Evolutionary conservation across 345 rosid species (phyloP), one percentile per base, ranked within the genome.

Genomic region (Brassica nigra): DNA sequence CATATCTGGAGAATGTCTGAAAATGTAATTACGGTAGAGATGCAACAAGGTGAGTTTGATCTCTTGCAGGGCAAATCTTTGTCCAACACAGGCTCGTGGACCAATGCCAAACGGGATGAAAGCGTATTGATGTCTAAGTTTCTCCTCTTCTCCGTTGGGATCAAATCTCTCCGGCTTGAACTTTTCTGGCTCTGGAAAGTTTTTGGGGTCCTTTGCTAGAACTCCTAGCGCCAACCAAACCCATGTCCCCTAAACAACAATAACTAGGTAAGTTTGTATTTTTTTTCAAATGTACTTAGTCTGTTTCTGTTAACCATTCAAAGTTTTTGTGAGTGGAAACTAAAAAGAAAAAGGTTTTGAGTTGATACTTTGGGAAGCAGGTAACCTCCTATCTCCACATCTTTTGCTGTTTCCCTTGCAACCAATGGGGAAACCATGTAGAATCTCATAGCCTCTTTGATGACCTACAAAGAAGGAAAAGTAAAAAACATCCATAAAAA

Each of bases 151-250:
- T 0, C 94, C 83, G 12, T 86, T 82, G 3, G 90, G 96, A 83
- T 92, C 89, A 68, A 95, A 89, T 78, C 97, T 88, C 81, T 92
- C 94, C 3, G 95, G 99, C 84, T 68, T 89, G 83, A 90, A 95
- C 78, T 90, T 90, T 18, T 88, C 94, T 12, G 98, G 97, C 36
- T 92, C 89, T 0, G 94, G 91, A 86, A 92, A 92, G 83, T 95
- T 91, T 79, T 83, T 87, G 1, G 98, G 97, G 79, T 95, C 99
- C 73, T 91, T 92, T 66, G 96, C 94, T 8, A 88, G 85, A 81
- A 91, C 99, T 63, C 97, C 97, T 39, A 77, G 86, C 2, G 99
- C 99, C 80, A 91, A 77, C 98, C 98, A 95, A 18, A 91, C 95
- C 98, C 98, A 95, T 52, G 98, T 92, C 10, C 94, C 95, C 96